Evolutionary conservation across 2,329 filamentous ascomycete genomes (phyloP).

Genomic region (Aspergillus pseudoviridinutans): DNA sequence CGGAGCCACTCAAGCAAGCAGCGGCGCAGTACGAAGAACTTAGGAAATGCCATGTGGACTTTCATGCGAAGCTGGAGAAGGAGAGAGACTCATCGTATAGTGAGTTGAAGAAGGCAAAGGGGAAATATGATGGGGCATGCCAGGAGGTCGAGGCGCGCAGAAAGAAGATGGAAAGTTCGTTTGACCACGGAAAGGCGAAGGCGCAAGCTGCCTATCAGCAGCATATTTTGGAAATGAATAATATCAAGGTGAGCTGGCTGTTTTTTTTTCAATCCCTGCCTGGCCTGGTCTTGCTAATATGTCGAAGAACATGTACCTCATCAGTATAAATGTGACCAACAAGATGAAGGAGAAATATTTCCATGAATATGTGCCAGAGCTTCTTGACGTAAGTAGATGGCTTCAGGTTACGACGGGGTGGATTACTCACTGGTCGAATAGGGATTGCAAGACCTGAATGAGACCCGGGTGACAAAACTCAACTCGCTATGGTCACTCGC

Average conservation of each 20-base stretch:
- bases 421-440: slow-evolving; percentile 15
- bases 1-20: slow-evolving; percentile 78
- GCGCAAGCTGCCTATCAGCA: slow-evolving; percentile 89
- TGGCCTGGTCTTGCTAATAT: slow-evolving; percentile 19
- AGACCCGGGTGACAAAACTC: slow-evolving; percentile 78
- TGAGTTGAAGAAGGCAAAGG: slow-evolving; percentile 85
- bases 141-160: slow-evolving; percentile 91
- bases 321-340: slow-evolving; percentile 93
- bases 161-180: slow-evolving; percentile 92
- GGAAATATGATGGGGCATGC: slow-evolving; percentile 86
- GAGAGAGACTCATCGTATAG: slow-evolving; percentile 80
- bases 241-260: slow-evolving; percentile 60
- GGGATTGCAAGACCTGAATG: slow-evolving; percentile 83
- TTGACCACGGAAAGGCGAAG: slow-evolving; percentile 80
- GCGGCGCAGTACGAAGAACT: slow-evolving; percentile 79
- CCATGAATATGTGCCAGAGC: slow-evolving; percentile 89
- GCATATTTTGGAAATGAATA: slow-evolving; percentile 92
- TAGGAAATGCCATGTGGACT: slow-evolving; percentile 85
- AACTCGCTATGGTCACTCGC: slow-evolving; percentile 84
- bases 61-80: slow-evolving; percentile 80
- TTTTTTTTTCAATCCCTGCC: neutral
- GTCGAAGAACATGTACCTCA: slow-evolving; percentile 83
- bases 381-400: slow-evolving; percentile 67
- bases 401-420: neutral
- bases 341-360: slow-evolving; percentile 98